phyloP scores from a whole-genome alignment of 768 basidiomycete species.

The Pulveroboletus sp. region DNA sequence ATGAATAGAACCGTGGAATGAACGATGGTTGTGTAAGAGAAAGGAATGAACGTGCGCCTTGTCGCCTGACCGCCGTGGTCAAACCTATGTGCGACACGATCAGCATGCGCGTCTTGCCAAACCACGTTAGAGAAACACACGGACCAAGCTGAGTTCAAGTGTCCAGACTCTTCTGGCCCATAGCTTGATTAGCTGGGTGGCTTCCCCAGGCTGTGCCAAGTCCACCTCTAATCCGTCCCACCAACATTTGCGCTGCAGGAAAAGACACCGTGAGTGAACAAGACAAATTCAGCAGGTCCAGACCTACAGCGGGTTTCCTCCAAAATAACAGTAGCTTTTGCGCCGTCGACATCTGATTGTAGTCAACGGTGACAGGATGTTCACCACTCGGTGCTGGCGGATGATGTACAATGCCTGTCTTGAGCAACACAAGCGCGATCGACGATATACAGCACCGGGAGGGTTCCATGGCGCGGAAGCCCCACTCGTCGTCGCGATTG shows the following conservation, averaged over 20 bases:
- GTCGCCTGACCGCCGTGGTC: background rate
- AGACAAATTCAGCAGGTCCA: background rate
- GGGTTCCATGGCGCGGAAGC: conserved; percentile 93
- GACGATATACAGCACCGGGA: conserved; percentile 97
- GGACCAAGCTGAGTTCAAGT: conserved; percentile 88
- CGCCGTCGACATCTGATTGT: conserved; percentile 92
- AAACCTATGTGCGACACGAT: conserved; percentile 15
- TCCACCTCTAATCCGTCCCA: conserved; percentile 97
- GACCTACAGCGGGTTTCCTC: conserved; percentile 96
- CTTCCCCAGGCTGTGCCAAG: conserved; percentile 52
- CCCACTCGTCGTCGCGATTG: conserved; percentile 97
- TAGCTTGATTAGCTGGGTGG: conserved; percentile 67
- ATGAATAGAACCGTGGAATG: conserved; percentile 17
- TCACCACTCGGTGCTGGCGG: conserved; percentile 48
- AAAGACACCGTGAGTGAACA: background rate
- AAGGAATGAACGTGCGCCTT: conserved; percentile 5
- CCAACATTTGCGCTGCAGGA: conserved; percentile 92
- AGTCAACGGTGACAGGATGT: conserved; percentile 77
- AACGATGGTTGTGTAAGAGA: conserved; percentile 13
- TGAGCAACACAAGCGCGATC: conserved; percentile 94
- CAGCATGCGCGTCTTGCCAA: background rate
- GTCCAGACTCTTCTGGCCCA: conserved; percentile 99
- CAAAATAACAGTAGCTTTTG: conserved; percentile 97
- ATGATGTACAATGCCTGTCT: conserved; percentile 89
- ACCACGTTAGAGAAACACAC: conserved; percentile 25